These are phyloP conservation scores for Ramalina intermedia DNA, from an alignment of 495 filamentous ascomycete genomes.

Conservation along the genomic window DNA sequence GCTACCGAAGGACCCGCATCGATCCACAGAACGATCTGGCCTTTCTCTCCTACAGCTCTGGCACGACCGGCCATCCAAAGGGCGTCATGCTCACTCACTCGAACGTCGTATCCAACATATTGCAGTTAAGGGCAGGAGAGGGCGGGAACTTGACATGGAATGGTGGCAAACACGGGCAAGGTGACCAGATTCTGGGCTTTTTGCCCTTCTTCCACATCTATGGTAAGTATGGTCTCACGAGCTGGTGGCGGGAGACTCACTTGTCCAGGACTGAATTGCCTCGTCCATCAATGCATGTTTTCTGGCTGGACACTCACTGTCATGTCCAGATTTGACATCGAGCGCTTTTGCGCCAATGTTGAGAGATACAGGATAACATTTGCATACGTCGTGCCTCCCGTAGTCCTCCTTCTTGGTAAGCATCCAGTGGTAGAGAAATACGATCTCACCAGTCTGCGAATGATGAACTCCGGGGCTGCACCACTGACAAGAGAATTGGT, in stretches of 20 bases:
- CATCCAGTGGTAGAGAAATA: slow-evolving; percentile 64
- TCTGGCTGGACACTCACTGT: slow-evolving; percentile 56
- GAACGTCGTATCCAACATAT: slow-evolving; percentile 65
- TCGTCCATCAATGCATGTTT: slow-evolving; percentile 50
- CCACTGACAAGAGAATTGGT: slow-evolving; percentile 75
- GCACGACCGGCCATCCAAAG: slow-evolving; percentile 87
- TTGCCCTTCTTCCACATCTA: slow-evolving; percentile 94
- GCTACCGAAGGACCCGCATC: slow-evolving; percentile 31
- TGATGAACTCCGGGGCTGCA: slow-evolving; percentile 83
- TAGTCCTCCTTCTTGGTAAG: slow-evolving; percentile 69
- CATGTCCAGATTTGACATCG: slow-evolving; percentile 74
- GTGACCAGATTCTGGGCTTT: slow-evolving; percentile 63
- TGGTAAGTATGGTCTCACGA: slow-evolving; percentile 25
- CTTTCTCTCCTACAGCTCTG: slow-evolving; percentile 72
- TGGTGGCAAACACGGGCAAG: slow-evolving; percentile 44
- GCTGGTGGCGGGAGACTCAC: not conserved
- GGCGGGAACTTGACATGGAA: slow-evolving; percentile 42
- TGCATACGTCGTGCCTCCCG: slow-evolving; percentile 71
- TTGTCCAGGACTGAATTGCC: slow-evolving; percentile 28
- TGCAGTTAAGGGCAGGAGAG: slow-evolving; percentile 44
- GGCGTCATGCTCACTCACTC: slow-evolving; percentile 78
- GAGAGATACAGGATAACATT: slow-evolving; percentile 65
- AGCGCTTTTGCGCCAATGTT: slow-evolving; percentile 59
- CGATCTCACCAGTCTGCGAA: slow-evolving; percentile 62
- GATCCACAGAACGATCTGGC: slow-evolving; percentile 35